Conservation (phyloP, 805 yeast species). For the Wickerhamiella australiensis region DNA sequence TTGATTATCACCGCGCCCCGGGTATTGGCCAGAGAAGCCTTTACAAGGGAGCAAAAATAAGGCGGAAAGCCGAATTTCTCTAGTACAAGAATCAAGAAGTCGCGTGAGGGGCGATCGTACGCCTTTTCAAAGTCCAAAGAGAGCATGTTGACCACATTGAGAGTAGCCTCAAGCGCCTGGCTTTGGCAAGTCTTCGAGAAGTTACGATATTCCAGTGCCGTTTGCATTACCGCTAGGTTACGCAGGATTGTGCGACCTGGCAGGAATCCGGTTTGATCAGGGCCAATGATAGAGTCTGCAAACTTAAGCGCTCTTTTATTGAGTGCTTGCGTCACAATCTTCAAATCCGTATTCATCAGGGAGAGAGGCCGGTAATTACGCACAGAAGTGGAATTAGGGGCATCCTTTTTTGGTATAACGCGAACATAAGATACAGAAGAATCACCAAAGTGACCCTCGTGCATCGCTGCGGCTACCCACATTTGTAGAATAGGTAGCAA, state of each 20-base stretch:
- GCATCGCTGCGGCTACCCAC: background rate
- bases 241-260: background rate
- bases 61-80: background rate
- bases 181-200: background rate
- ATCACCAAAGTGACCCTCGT: slow-evolving; percentile 2
- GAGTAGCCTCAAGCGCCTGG: background rate
- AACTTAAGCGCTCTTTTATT: background rate
- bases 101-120: background rate
- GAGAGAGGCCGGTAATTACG: background rate
- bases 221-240: background rate
- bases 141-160: background rate
- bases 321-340: background rate
- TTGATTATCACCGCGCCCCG: background rate
- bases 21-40: background rate
- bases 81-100: background rate
- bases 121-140: slow-evolving; percentile 2
- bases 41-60: background rate
- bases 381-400: background rate
- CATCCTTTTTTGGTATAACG: background rate
- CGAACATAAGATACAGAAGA: background rate
- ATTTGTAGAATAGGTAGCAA: slow-evolving; percentile 1
- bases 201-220: background rate
- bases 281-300: background rate
- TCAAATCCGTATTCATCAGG: slow-evolving; percentile 5
- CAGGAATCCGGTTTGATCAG: slow-evolving; percentile 5